These are phyloP conservation scores for Ciborinia camelliae DNA, from an alignment of 2,329 filamentous ascomycete species.

Conservation along the genomic window DNA sequence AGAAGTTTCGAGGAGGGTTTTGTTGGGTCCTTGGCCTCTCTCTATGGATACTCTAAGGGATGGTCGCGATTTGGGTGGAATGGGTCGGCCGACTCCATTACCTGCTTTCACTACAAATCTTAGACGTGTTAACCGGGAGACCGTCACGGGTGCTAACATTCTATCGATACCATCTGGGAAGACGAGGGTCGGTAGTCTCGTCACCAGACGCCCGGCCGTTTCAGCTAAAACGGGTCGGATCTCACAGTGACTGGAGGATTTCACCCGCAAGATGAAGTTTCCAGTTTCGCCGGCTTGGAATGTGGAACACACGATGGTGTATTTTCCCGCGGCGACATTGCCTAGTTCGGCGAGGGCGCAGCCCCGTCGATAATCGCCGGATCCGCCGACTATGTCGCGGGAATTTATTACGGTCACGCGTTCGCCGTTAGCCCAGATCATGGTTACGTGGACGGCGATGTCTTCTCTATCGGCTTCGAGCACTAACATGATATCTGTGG, in stretches of 20 bases:
- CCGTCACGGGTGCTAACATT: constrained; percentile 40
- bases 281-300: constrained; percentile 79
- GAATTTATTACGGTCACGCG: constrained; percentile 66
- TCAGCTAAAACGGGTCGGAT: constrained; percentile 65
- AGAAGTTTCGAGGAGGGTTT: constrained; percentile 60
- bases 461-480: constrained; percentile 65
- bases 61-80: constrained; percentile 34
- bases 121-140: constrained; percentile 29
- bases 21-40: constrained; percentile 66
- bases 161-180: constrained; percentile 51
- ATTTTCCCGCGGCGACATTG: constrained; percentile 64
- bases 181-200: constrained; percentile 51
- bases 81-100: neutral
- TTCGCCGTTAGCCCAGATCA: constrained; percentile 73
- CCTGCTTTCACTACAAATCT: constrained; percentile 35
- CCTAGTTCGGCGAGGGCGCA: constrained; percentile 66
- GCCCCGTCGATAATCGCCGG: constrained; percentile 82
- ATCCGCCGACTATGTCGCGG: constrained; percentile 76
- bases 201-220: constrained; percentile 69
- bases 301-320: constrained; percentile 87
- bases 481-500: constrained; percentile 66
- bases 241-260: constrained; percentile 54
- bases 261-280: constrained; percentile 71
- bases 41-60: constrained; percentile 71
- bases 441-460: constrained; percentile 76